These are phyloP conservation scores for Lojkania enalia DNA, from an alignment of 2,329 filamentous ascomycete species.

Conservation along the genomic window DNA sequence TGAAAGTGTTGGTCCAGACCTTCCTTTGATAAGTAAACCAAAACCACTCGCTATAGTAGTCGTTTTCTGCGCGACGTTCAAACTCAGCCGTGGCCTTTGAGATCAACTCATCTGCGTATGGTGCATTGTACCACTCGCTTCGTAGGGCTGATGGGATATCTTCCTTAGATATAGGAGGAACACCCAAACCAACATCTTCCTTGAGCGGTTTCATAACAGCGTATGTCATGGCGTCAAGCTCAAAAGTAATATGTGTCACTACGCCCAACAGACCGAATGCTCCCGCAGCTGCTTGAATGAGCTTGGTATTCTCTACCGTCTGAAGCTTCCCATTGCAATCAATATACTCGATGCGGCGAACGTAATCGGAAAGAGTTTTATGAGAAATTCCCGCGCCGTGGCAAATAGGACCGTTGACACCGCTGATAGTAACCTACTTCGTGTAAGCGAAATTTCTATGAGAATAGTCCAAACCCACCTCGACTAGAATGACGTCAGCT, in stretches of 20 bases:
- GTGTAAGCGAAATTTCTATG: background rate
- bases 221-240: constrained; percentile 53
- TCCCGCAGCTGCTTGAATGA: constrained; percentile 48
- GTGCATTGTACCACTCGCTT: constrained; percentile 24
- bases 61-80: constrained; percentile 43
- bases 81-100: constrained; percentile 44
- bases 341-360: constrained; percentile 54
- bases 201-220: constrained; percentile 53
- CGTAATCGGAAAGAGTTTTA: constrained; percentile 51
- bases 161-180: constrained; percentile 48
- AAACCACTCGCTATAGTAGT: constrained; percentile 56
- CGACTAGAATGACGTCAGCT: constrained; percentile 53
- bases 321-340: constrained; percentile 51
- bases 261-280: constrained; percentile 53
- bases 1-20: constrained; percentile 54
- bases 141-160: constrained; percentile 48
- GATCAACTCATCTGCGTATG: constrained; percentile 39
- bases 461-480: constrained; percentile 20
- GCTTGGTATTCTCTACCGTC: constrained; percentile 43
- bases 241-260: constrained; percentile 54
- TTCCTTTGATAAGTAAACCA: constrained; percentile 55
- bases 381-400: constrained; percentile 53
- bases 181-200: constrained; percentile 47
- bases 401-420: constrained; percentile 52
- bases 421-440: constrained; percentile 49